Base-by-base conservation (phyloP, 2,329 filamentous ascomycete genomes). In the Paracorniculantispora psalliotae region DNA sequence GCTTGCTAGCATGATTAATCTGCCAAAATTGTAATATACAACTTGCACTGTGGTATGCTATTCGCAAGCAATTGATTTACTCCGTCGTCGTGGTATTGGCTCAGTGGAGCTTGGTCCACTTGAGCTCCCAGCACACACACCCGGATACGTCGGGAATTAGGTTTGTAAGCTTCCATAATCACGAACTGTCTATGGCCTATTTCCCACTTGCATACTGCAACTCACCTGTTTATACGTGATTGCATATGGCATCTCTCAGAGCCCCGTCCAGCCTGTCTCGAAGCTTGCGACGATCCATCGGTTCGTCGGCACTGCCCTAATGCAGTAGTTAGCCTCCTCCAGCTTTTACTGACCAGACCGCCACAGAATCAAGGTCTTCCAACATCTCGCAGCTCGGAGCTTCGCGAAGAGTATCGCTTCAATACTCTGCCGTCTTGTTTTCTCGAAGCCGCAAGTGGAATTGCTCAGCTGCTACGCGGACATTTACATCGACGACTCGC, bases 101-200 rank as follows among this genome's bases (percentile, higher is more conserved):
- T 37, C 15, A 7, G 54, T 57, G 33, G 54, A 49, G 44, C 43
- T 54, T 21, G 44, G 44, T 57, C 54, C 54, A 57, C 54, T n/a
- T 25, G 23, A 39, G 28, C 9, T 28, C 19, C 2, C 35, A 26
- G 37, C 17, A 28, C 28, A 17, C 23, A 21, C 28, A n/a, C 43
- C 17, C 33, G 44, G 54, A 41, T 48, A 12, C 54, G 23, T 23
- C 44, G 54, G 54, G 23, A 23, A 28, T 30, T 41, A 19, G 17
- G 17, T 7, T 51, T 43, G 7, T 8, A 49, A 56, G 21, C 33
- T 33, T 49, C 7, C 5, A 44, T 35, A 19, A 26, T n/a, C 30
- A 47, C 41, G 8, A n/a, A 15, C 26, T 54, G 5, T 9, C 26
- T 46, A 15, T 46, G 33, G 12, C 28, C 1, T 25, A n/a, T 33